Base-by-base conservation (phyloP, 1,139 yeast genomes). In the Wickerhamomyces sp. region DNA sequence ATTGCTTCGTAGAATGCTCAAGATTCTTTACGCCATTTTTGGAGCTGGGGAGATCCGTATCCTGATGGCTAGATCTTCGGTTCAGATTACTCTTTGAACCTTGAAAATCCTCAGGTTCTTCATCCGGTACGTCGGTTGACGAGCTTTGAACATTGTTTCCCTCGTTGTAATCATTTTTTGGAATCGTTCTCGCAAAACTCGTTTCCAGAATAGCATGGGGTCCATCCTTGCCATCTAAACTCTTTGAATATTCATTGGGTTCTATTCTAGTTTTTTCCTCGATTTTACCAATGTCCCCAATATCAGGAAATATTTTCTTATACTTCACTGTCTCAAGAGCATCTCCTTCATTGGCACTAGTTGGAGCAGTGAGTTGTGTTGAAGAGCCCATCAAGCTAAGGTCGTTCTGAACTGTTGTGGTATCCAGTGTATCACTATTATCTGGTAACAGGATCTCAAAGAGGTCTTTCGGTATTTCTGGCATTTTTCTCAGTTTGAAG, bases 381-480 rank as follows among this genome's bases (percentile, higher is more conserved):
- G 38, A 38, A 7, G 35, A 33, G 19, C 15, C 24, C 6, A 38
- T 9, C 8, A 25, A 13, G 7, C 41, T 35, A n/a, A 35, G 26
- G 4, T 28, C 38, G 10, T 24, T 28, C 3, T 19, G 22, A 4
- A 20, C 3, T 2, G 16, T 9, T 12, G 41, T 24, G 7, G 10
- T 20, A 14, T 33, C 37, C 7, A n/a, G 5, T n/a, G 12, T n/a
- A 10, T 14, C 10, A 21, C 10, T 9, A 14, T 33, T 28, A 16
- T 35, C 38, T 12, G 38, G 41, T 3, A 35, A 24, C 10, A 31
- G 19, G 7, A 35, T 20, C 13, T 24, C 31, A 22, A 35, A 7
- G 8, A 38, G 24, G 16, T 31, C 33, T 3, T 19, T 28, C 9
- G 14, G 3, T 3, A 6, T 8, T 8, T 5, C 2, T 14, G 15